A percentile compares a stretch with the other conserved stretches of the same genome.
phyloP scores from a whole-genome alignment of 768 basidiomycete genomes.

The Cystofilobasidium ferigula region DNA sequence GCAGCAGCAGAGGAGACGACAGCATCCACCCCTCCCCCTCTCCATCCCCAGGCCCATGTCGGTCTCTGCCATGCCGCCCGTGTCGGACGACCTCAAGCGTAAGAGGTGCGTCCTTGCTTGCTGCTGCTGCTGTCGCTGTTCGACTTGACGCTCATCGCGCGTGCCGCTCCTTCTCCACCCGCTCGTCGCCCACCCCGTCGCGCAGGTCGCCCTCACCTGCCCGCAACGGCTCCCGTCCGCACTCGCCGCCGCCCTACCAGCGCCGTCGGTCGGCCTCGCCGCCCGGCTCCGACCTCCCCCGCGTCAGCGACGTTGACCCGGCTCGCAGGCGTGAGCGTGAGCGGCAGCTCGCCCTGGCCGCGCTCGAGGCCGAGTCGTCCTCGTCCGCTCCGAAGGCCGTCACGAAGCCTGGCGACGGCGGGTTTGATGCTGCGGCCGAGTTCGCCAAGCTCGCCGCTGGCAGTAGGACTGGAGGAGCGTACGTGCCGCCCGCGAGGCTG shows the following conservation, averaged over 20 bases:
- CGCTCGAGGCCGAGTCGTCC: conserved; percentile 41
- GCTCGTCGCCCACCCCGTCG: neutral
- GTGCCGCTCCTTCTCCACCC: neutral
- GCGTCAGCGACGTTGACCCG: conserved; percentile 64
- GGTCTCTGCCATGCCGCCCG: neutral
- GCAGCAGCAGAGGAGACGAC: too few species aligned
- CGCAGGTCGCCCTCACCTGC: conserved; percentile 35
- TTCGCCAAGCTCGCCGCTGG: conserved; percentile 68
- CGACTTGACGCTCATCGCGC: neutral
- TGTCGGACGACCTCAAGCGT: conserved; percentile 26
- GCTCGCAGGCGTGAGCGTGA: conserved; percentile 64
- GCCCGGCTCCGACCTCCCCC: conserved; percentile 41
- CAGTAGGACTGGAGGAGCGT: conserved; percentile 77
- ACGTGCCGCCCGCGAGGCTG: conserved; percentile 87
- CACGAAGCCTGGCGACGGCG: conserved; percentile 37
- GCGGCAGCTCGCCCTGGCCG: conserved; percentile 61
- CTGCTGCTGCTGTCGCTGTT: neutral
- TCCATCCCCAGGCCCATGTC: neutral
- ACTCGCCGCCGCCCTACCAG: conserved; percentile 36
- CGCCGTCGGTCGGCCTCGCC: conserved; percentile 35
- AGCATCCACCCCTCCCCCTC: neutral
- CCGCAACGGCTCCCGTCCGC: conserved; percentile 33
- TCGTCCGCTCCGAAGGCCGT: conserved; percentile 34
- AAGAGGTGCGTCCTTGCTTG: conserved; percentile 26
- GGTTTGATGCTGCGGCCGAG: conserved; percentile 66